Conservation (phyloP, 768 basidiomycete genomes). For the Mrakia gelida region DNA sequence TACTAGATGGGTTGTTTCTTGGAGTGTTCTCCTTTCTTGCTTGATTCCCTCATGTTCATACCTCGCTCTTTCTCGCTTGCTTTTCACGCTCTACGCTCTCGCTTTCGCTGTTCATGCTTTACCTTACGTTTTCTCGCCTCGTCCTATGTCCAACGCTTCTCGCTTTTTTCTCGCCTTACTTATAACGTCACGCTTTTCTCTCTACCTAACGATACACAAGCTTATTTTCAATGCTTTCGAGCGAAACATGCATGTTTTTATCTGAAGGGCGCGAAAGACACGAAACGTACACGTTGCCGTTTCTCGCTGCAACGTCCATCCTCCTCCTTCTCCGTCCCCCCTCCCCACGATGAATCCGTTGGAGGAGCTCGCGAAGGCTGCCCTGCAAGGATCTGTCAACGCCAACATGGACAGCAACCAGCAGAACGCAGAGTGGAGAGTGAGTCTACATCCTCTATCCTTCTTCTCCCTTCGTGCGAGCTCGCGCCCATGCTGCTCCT, state of each 20-base stretch:
- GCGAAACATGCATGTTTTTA: too few species aligned
- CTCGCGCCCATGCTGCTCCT: not conserved
- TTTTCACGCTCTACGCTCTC: not conserved
- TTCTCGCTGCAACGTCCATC: too few species aligned
- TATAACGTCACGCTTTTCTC: too few species aligned
- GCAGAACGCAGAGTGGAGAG: not conserved
- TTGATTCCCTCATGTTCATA: not conserved
- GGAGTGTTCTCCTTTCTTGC: not conserved
- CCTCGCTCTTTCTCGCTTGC: not conserved
- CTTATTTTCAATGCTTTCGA: too few species aligned
- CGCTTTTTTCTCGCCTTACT: too few species aligned
- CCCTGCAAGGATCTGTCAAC: not conserved
- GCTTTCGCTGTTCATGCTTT: not conserved
- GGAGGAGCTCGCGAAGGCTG: not conserved
- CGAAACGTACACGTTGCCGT: too few species aligned
- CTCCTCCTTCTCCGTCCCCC: too few species aligned
- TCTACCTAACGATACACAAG: too few species aligned
- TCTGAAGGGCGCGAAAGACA: too few species aligned
- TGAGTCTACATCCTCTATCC: not conserved
- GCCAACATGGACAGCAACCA: not conserved
- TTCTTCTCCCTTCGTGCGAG: not conserved
- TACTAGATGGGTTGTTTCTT: not conserved
- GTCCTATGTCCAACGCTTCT: too few species aligned
- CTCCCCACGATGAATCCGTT: not conserved
- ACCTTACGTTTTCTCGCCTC: too few species aligned